Evolutionary conservation across 805 yeast genomes (phyloP).

Genomic region (Saccharomycopsis sp.): DNA sequence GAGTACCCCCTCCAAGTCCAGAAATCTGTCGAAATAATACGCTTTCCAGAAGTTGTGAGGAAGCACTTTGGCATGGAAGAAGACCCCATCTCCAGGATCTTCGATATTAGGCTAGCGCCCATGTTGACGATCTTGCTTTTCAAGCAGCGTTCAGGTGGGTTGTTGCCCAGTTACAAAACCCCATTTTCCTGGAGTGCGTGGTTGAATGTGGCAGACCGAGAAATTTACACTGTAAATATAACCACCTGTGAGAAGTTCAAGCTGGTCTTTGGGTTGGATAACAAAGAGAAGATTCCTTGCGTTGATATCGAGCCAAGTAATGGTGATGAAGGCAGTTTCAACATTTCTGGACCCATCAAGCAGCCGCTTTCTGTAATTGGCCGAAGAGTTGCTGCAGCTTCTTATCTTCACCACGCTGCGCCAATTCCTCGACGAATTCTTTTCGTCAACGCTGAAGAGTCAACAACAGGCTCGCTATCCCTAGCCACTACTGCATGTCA

Average conservation of each 20-base stretch:
- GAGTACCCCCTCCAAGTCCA: no score
- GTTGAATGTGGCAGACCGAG: constrained; percentile 3
- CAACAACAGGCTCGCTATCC: constrained; percentile 1
- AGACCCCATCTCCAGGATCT: no score
- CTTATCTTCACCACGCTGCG: constrained; percentile 2
- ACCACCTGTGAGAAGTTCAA: constrained; percentile 3
- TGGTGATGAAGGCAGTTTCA: background rate
- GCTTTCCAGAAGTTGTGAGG: no score
- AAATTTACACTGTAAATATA: background rate
- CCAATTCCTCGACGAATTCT: constrained; percentile 4
- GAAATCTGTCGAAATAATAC: no score
- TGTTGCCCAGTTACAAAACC: background rate
- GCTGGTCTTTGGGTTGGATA: background rate
- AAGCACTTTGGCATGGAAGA: no score
- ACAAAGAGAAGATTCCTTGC: background rate
- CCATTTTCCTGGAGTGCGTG: constrained; percentile 11
- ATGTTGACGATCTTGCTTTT: constrained; percentile 1
- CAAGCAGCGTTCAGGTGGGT: constrained; percentile 3
- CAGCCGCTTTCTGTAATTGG: constrained; percentile 1
- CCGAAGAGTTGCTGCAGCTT: constrained; percentile 8
- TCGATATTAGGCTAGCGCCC: constrained; percentile 8
- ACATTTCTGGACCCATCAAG: constrained; percentile 2
- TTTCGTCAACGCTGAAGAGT: constrained; percentile 3
- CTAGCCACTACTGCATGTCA: constrained; percentile 3
- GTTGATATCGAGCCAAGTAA: background rate